phyloP scores from a whole-genome alignment of 805 yeast genomes.

The Teunomyces cretensis region DNA sequence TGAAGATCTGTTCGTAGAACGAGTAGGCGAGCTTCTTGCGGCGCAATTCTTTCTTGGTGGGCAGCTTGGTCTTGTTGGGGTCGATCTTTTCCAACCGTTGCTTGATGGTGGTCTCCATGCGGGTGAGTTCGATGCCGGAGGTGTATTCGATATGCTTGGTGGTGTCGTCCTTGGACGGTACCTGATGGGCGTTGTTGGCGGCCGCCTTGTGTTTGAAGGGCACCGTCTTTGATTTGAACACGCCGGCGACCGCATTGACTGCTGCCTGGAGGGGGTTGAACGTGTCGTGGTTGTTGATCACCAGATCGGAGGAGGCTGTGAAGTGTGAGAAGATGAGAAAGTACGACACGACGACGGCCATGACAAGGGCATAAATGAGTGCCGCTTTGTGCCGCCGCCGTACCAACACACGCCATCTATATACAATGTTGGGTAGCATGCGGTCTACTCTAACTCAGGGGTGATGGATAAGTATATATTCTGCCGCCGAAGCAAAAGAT shows the following conservation, averaged over 20 bases:
- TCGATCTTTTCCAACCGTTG: background rate
- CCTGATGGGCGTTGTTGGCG: background rate
- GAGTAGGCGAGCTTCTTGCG: slow-evolving; percentile 32
- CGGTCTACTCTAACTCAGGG: too few species aligned
- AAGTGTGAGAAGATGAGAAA: slow-evolving; percentile 9
- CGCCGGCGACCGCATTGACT: background rate
- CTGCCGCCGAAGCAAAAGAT: too few species aligned
- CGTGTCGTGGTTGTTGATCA: slow-evolving; percentile 9
- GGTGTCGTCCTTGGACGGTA: background rate
- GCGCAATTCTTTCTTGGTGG: slow-evolving; percentile 1
- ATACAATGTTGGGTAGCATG: background rate
- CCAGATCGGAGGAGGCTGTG: background rate
- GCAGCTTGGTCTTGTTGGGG: background rate
- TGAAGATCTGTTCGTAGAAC: slow-evolving; percentile 44
- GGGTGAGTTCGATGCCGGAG: background rate
- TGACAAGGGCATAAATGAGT: slow-evolving; percentile 5
- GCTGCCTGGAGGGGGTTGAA: slow-evolving; percentile 1
- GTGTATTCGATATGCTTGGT: background rate
- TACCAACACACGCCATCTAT: slow-evolving; percentile 4
- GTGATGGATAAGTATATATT: background rate
- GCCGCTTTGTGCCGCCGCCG: slow-evolving; percentile 9
- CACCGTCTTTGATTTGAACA: slow-evolving; percentile 8
- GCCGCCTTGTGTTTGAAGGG: slow-evolving; percentile 9
- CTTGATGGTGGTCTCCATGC: slow-evolving; percentile 1
- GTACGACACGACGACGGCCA: slow-evolving; percentile 7